These are phyloP conservation scores for Colletotrichum tabaci DNA, from an alignment of 2,329 filamentous ascomycete species.

Conservation along the genomic window DNA sequence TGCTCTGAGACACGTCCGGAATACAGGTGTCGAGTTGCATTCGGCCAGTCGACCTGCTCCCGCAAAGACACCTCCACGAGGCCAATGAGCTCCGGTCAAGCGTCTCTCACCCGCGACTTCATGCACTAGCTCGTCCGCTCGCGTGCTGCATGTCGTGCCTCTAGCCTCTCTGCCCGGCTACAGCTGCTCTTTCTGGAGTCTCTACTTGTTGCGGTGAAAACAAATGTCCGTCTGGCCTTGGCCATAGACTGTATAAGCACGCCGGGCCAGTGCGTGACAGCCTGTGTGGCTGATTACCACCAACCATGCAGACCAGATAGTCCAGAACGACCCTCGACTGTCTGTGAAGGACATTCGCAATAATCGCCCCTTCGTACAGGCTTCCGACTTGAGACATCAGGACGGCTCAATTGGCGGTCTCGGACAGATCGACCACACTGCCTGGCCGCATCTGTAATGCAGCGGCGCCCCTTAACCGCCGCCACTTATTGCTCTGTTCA, in stretches of 20 bases:
- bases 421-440: constrained; percentile 21
- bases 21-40: constrained; percentile 13
- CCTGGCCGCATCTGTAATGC: constrained; percentile 28
- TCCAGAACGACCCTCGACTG: background rate
- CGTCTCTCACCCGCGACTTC: constrained; percentile 18
- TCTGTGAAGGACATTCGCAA: background rate
- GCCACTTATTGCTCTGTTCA: constrained; percentile 67
- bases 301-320: background rate
- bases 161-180: constrained; percentile 22
- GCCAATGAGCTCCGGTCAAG: constrained; percentile 20
- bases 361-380: background rate
- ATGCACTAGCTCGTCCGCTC: constrained; percentile 25
- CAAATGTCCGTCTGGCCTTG: background rate
- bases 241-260: background rate
- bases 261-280: background rate
- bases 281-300: background rate
- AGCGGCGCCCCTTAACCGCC: constrained; percentile 61
- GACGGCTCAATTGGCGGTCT: constrained; percentile 14
- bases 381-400: background rate
- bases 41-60: constrained; percentile 8
- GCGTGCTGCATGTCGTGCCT: constrained; percentile 23
- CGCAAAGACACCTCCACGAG: constrained; percentile 10
- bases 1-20: background rate
- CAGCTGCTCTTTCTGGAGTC: constrained; percentile 13
- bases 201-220: background rate